Evolutionary conservation across 148 eudicot genomes (phyloP), one percentile per base, ranked within the genome.

Genomic region (Amaranthus cruentus): DNA sequence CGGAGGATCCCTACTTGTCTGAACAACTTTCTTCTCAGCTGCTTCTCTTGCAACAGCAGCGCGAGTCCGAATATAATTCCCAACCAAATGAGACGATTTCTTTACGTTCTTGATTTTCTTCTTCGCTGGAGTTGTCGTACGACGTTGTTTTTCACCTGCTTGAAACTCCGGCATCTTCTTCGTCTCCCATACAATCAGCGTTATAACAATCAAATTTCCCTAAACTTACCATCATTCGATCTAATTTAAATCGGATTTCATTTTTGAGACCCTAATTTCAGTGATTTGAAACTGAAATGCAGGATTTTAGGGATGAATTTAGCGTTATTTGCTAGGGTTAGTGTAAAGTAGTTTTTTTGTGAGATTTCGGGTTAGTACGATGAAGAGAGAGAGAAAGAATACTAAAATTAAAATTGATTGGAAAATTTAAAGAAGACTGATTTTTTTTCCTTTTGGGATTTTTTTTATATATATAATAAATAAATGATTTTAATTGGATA

Each of bases 81-180:
- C 85, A 47, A 67, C 82, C 67, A 84, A 76, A 63, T 63, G 76
- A 53, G 70, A 73, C 51, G 81, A 43, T 55, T 70, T 74, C 42
- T 14, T 38, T 28, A 28, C 38, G 18, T 70, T 10, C 5, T 52
- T 50, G 38, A 7, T 52, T 51, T 57, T 67, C 44, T 46, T 74
- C 66, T 78, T 75, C 47, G 76, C 77, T 47, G 86, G 72, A 71
- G 78, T 73, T 47, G 86, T 71, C 68, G 78, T 73, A 76, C 83
- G 82, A 50, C 81, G 83, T 50, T 75, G 82, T 5, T 72, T 79
- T 38, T 70, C 68, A 64, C 88, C 83, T 69, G 73, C 72, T 43
- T 83, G 85, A 84, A 85, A 68, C 84, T 83, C 91, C 78, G 88
- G 89, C 91, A 88, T 88, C 60, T 59, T 77, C 70, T 58, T 57